phyloP scores from a whole-genome alignment of 805 yeast genomes.

The Cyberlindnera misumaiensis region DNA sequence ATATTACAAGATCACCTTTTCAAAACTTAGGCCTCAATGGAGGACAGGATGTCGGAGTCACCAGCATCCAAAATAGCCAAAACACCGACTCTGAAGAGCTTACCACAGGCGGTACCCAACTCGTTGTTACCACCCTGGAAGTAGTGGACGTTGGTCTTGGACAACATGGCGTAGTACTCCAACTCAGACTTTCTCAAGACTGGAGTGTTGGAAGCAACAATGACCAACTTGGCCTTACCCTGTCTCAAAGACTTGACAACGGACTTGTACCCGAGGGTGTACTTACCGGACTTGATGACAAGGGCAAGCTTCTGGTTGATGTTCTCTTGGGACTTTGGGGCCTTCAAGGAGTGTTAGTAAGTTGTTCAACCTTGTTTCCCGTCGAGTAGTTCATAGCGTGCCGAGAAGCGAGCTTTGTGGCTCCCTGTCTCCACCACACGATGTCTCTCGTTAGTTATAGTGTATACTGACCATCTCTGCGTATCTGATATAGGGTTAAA shows the following conservation, averaged over 20 bases:
- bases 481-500: constrained; percentile 39
- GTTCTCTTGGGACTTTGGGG: constrained; percentile 94
- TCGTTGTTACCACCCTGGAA: constrained; percentile 99
- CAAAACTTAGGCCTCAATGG: constrained; percentile 26
- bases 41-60: constrained; percentile 96
- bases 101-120: constrained; percentile 99
- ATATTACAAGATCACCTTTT: constrained; percentile 1
- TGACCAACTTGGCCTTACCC: constrained; percentile 97
- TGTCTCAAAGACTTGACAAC: constrained; percentile 97
- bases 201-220: constrained; percentile 99
- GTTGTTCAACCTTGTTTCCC: neutral
- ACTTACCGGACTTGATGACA: constrained; percentile 98
- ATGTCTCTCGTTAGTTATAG: too few relatives aligned
- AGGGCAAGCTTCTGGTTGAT: constrained; percentile 97
- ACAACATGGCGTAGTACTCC: constrained; percentile 99
- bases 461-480: constrained; percentile 96
- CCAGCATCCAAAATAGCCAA: constrained; percentile 95
- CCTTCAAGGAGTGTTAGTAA: constrained; percentile 51
- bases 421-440: too few relatives aligned
- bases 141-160: constrained; percentile 95
- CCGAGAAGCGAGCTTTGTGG: too few relatives aligned
- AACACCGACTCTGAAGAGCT: constrained; percentile 99
- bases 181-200: constrained; percentile 99
- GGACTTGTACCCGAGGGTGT: constrained; percentile 99
- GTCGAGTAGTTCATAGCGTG: too few relatives aligned